A percentile compares a stretch with the other conserved stretches of the same genome.
Conservation (phyloP, 306 rosid genomes). For the Inga laurina region DNA sequence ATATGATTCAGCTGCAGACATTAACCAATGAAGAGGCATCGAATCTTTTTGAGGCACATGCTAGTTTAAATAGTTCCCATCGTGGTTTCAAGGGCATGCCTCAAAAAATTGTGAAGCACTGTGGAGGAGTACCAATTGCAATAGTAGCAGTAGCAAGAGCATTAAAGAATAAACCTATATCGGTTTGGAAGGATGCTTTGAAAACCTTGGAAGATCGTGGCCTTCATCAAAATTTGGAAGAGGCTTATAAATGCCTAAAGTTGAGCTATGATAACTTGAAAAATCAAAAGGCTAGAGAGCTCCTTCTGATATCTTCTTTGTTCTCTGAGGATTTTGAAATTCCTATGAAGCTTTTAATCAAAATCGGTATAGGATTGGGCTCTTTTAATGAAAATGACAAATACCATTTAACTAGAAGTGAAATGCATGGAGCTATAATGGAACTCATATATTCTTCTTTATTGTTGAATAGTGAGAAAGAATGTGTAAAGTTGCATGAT, state of each 20-base stretch:
- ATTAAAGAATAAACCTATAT: background rate
- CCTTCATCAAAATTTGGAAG: background rate
- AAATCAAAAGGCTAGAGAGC: background rate
- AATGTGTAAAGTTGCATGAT: constrained; percentile 31
- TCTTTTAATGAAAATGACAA: background rate
- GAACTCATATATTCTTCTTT: constrained; percentile 24
- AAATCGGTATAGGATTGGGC: background rate
- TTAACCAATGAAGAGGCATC: constrained; percentile 8
- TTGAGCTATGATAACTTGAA: constrained; percentile 30
- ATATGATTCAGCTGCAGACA: background rate
- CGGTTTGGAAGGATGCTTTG: constrained; percentile 5
- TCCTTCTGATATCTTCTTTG: constrained; percentile 19
- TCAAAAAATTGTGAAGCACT: background rate
- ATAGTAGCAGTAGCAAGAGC: background rate
- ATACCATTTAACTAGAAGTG: background rate
- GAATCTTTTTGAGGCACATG: constrained; percentile 4
- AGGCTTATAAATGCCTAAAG: constrained; percentile 16
- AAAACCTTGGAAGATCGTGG: background rate
- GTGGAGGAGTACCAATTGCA: constrained; percentile 28
- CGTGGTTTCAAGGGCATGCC: background rate
- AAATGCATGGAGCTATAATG: background rate
- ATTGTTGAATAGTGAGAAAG: background rate
- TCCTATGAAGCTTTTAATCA: background rate
- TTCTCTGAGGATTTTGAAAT: constrained; percentile 29
- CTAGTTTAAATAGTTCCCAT: background rate